Evolutionary conservation across 345 rosid species (phyloP), one percentile per base, ranked within the genome.

Genomic region (Salix brachista): DNA sequence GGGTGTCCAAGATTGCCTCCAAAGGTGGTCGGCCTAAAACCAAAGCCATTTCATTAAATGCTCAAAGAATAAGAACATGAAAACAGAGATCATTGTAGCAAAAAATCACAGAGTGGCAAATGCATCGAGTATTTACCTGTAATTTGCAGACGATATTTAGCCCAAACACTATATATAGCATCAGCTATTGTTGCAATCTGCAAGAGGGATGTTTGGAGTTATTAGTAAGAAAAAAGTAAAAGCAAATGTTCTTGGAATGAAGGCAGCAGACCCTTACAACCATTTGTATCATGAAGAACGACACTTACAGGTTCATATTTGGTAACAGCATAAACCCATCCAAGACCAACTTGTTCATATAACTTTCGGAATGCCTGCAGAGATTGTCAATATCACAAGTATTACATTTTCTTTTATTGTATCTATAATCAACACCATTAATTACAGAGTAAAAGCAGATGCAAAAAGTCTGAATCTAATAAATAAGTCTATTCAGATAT

Each of bases 241-340:
- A 8, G 10, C 12, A 21, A 6, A 61, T 34, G 30, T n/a, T 21
- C 70, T 25, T 4, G 21, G 48, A 52, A 28, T 5, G 19, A 67
- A 66, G 41, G 1, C 30, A 68, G n/a, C 30, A 50, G 36, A 73
- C 28, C 32, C 44, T 66, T 19, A 72, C 14, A 64, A 41, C 68
- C 34, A 58, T 14, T 9, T 32, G 4, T 17, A 12, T n/a, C 17
- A 61, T 34, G 25, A 61, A 9, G 36, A 34, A 30, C 37, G 48
- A 64, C 69, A 75, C 91, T 75, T 84, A 94, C 98, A 25, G 95
- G 97, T 84, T 94, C 86, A 75, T 86, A 91, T 87, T 92, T 91
- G 14, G 97, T 92, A 74, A 94, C 80, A 75, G 94, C 87, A 81
- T 94, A 94, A 69, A 92, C 90, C 98, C 94, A 94, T 69, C 97